phyloP scores from a whole-genome alignment of 441 rosid species.

The Croton setiger region DNA sequence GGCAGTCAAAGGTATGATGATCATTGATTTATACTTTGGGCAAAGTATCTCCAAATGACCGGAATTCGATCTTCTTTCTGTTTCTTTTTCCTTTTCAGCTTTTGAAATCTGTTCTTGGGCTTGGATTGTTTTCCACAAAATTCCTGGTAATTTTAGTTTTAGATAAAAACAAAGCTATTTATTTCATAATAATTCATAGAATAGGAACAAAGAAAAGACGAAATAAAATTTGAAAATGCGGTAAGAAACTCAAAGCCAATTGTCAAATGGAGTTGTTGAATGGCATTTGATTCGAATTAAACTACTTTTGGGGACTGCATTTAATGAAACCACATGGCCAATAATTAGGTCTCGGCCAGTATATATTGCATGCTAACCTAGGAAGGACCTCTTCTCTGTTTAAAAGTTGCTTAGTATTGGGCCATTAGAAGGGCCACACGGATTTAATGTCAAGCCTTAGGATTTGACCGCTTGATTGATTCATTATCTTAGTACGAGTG shows the following conservation, averaged over 20 bases:
- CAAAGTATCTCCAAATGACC: conserved; percentile 28
- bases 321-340: neutral
- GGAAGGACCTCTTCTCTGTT: neutral
- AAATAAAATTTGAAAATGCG: neutral
- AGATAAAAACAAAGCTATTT: neutral
- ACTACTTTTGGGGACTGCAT: neutral
- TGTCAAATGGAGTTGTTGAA: too few relatives aligned
- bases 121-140: neutral
- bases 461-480: conserved; percentile 13
- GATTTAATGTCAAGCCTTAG: neutral
- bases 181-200: too few relatives aligned
- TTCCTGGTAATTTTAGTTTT: neutral
- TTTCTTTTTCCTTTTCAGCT: conserved; percentile 39
- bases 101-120: conserved; percentile 12
- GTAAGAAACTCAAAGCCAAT: neutral
- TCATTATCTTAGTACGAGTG: neutral
- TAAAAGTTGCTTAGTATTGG: neutral
- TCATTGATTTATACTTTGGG: conserved; percentile 36
- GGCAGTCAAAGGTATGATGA: conserved; percentile 36
- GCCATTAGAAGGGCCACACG: neutral
- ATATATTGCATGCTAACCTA: conserved; percentile 1
- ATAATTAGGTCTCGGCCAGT: neutral
- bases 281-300: neutral
- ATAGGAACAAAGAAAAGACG: neutral
- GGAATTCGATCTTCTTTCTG: conserved; percentile 22